Base-by-base conservation (phyloP, 306 rosid genomes). In the Quillaja saponaria region DNA sequence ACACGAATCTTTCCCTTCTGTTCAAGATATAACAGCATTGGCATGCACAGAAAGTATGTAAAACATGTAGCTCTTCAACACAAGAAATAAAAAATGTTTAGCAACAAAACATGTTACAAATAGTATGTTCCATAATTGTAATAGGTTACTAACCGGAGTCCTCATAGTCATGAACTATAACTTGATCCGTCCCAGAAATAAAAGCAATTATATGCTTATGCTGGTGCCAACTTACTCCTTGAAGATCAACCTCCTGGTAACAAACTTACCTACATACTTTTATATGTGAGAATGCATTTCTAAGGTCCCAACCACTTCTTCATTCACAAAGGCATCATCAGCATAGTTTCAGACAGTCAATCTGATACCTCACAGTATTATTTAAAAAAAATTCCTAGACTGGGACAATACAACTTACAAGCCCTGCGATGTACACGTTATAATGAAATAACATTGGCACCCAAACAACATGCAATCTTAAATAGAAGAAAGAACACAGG, bases 211-310 rank as follows among this genome's bases (percentile, higher is more conserved):
- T 80, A 79, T 86, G 96, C 81, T 86, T 86, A 76, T 84, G 88
- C 50, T 67, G 91, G 83, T 91, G 98, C 98, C 98, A 91, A 78
- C 95, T 84, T 25, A 88, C 81, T 55, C 88, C 95, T 73, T 88
- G 90, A 63, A 88, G 86, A 79, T 81, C 82, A 75, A 82, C 85
- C 83, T 87, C 90, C 90, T 1, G 85, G 95, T 67, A 91, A 75
- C 79, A 82, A 76, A 71, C 71, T 92, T 64, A 86, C 88, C 98
- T 91, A 69, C 40, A 70, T 42, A 58, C 15, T 28, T 54, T 53
- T 37, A 47, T 42, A 34, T 33, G 39, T 52, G 9, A 61, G 55
- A 33, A 41, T 58, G 44, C 16, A 13, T 13, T 35, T 25, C 41
- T 20, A 57, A 40, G 46, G 13, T 34, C 8, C n/a, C 38, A 10